Base-by-base conservation (phyloP, 345 rosid species). In the Kernera saxatilis region DNA sequence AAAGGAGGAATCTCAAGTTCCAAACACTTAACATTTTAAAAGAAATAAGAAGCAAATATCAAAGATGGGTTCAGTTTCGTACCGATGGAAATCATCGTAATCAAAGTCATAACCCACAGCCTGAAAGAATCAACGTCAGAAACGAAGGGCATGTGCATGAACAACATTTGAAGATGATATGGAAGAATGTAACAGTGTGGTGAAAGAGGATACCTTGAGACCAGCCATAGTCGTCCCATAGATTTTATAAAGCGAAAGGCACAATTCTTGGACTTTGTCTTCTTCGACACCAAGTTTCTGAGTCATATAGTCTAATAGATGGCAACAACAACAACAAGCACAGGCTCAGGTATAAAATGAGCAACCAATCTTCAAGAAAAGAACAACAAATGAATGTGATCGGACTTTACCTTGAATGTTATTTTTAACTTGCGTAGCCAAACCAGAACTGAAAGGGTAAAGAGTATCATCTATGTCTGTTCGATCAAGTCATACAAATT, bases 151-250 rank as follows among this genome's bases (percentile, higher is more conserved):
- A 25, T 68, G n/a, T 37, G 10, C 14, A 54, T 35, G 0, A 37
- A 1, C 35, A 46, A 48, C 27, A 73, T 1, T n/a, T 14, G 17
- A 27, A 9, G 0, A 13, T 1, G 27, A 17, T 3, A 35, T 6
- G 0, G 17, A 27, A 41, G 4, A 18, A 36, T 22, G n/a, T 37
- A 3, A 33, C 5, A 35, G 29, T 44, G 18, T 59, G 55, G 14
- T 9, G 1, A n/a, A 17, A 44, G 14, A 29, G 43, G 52, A 69
- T 81, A 91, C 98, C 92, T 78, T 82, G 62, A 94, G 91, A 70
- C 99, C 99, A 76, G 99, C 97, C 99, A 91, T 82, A 63, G 98
- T 89, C 17, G 99, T 94, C 18, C 99, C 99, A 78, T 88, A 94
- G 70, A 84, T 65, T 80, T 86, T 87, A 68, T 93, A 93, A 70